Conservation (phyloP, 148 eudicot species). For the Vaccinium vitisidaea region DNA sequence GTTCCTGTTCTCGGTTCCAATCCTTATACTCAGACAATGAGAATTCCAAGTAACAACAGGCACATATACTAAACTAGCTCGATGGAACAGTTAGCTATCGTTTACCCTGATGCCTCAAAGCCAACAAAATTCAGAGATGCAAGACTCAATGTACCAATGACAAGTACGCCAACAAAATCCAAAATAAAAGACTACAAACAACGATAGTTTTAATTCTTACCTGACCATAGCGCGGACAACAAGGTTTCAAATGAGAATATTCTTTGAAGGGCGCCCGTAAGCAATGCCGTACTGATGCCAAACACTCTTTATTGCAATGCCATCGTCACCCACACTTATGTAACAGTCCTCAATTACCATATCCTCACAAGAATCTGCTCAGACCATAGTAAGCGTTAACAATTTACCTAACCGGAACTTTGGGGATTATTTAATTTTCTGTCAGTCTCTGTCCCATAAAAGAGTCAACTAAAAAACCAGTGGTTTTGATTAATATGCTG, state of each 20-base stretch:
- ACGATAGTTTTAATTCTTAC: slow-evolving; percentile 31
- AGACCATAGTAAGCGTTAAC: neutral
- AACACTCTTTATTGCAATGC: slow-evolving; percentile 94
- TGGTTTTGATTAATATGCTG: neutral
- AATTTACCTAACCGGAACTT: neutral
- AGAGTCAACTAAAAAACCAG: neutral
- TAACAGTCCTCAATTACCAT: slow-evolving; percentile 94
- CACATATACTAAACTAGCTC: neutral
- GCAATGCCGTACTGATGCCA: slow-evolving; percentile 96
- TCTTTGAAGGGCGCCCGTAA: slow-evolving; percentile 75
- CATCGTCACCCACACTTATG: slow-evolving; percentile 97
- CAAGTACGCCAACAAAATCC: neutral
- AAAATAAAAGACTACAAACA: neutral
- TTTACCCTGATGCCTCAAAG: slow-evolving; percentile 5
- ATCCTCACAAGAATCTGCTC: slow-evolving; percentile 92
- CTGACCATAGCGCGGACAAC: slow-evolving; percentile 94
- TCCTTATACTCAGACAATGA: neutral
- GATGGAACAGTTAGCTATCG: neutral
- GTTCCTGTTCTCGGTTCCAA: neutral
- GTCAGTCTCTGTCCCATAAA: neutral
- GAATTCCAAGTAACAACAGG: neutral
- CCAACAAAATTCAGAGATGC: neutral
- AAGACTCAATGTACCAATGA: neutral
- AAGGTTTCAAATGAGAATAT: slow-evolving; percentile 86
- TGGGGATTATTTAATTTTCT: neutral